A percentile compares a stretch with the other conserved stretches of the same genome.
Conservation (phyloP, 1,284 basidiomycete species). For the Mixia osmundae region DNA sequence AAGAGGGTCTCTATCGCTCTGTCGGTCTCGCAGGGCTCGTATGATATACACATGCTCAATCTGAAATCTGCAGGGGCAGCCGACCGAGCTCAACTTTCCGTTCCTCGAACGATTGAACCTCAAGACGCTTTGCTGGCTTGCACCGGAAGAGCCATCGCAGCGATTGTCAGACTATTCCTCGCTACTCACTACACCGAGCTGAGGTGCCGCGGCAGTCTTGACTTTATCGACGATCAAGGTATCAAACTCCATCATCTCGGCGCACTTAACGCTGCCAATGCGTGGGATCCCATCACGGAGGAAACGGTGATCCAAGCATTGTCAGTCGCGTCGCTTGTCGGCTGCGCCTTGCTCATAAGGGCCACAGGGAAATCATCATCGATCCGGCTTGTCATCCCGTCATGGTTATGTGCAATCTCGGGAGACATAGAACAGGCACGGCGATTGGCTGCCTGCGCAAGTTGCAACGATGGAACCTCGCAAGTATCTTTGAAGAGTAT, state of each 20-base stretch:
- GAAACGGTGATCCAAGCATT: conserved; percentile 30
- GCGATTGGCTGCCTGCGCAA: conserved; percentile 31
- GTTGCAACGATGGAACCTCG: conserved; percentile 30
- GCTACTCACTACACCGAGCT: background rate
- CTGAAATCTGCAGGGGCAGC: conserved; percentile 24
- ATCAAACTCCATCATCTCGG: conserved; percentile 22
- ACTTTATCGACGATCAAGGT: conserved; percentile 11
- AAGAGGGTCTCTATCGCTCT: conserved; percentile 28
- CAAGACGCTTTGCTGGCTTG: conserved; percentile 29
- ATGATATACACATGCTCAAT: background rate
- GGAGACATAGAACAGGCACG: conserved; percentile 32
- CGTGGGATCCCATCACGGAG: conserved; percentile 26
- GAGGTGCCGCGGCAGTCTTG: conserved; percentile 7
- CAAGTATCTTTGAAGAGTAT: conserved; percentile 33
- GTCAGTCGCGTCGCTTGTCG: background rate
- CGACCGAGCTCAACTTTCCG: conserved; percentile 30
- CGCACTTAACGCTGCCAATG: conserved; percentile 23
- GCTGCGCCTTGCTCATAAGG: background rate
- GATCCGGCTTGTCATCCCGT: conserved; percentile 27
- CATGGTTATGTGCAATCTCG: conserved; percentile 31
- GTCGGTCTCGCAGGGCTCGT: conserved; percentile 6
- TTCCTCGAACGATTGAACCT: conserved; percentile 30
- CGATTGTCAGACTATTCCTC: conserved; percentile 23
- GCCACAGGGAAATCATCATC: conserved; percentile 24
- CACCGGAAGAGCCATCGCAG: conserved; percentile 29